phyloP scores from a whole-genome alignment of 2,329 filamentous ascomycete genomes.

The Penicillium sp. region DNA sequence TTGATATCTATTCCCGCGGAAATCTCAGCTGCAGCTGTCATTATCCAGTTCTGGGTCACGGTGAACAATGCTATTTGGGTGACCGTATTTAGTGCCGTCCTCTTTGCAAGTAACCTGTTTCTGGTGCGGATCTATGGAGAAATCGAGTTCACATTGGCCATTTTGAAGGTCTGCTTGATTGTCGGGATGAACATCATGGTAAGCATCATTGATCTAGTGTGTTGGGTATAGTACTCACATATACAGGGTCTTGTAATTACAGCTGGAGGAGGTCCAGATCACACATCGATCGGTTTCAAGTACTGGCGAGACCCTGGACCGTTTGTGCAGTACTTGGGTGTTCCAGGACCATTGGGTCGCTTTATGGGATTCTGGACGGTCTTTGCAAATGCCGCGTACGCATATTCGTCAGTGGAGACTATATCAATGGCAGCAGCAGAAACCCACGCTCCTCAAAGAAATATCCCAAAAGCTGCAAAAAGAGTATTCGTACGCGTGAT shows the following conservation, averaged over 20 bases:
- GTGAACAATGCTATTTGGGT: slow-evolving; percentile 48
- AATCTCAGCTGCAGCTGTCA: slow-evolving; percentile 28
- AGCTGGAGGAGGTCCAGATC: slow-evolving; percentile 36
- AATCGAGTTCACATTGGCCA: slow-evolving; percentile 53
- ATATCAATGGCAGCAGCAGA: slow-evolving; percentile 51
- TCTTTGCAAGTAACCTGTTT: slow-evolving; percentile 31
- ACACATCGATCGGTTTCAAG: slow-evolving; percentile 36
- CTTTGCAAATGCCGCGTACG: slow-evolving; percentile 14
- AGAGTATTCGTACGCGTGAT: slow-evolving; percentile 55
- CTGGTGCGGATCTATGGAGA: slow-evolving; percentile 47
- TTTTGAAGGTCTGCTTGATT: slow-evolving; percentile 60
- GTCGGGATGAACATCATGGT: slow-evolving; percentile 61
- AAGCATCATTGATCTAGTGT: background rate
- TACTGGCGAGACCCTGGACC: slow-evolving; percentile 45
- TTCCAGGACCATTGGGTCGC: slow-evolving; percentile 43
- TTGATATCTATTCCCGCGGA: slow-evolving; percentile 33
- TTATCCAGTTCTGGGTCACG: slow-evolving; percentile 41
- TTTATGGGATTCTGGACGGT: slow-evolving; percentile 43
- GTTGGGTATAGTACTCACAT: background rate
- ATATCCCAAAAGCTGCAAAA: slow-evolving; percentile 53
- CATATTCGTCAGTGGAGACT: slow-evolving; percentile 44
- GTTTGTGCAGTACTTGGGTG: slow-evolving; percentile 42
- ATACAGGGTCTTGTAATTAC: slow-evolving; percentile 36
- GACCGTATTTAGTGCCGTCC: slow-evolving; percentile 36
- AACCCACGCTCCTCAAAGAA: slow-evolving; percentile 49